A percentile compares a stretch with the other conserved stretches of the same genome.
phyloP scores from a whole-genome alignment of 192 early-diverging fungal species.

The Entomortierella parvispora region DNA sequence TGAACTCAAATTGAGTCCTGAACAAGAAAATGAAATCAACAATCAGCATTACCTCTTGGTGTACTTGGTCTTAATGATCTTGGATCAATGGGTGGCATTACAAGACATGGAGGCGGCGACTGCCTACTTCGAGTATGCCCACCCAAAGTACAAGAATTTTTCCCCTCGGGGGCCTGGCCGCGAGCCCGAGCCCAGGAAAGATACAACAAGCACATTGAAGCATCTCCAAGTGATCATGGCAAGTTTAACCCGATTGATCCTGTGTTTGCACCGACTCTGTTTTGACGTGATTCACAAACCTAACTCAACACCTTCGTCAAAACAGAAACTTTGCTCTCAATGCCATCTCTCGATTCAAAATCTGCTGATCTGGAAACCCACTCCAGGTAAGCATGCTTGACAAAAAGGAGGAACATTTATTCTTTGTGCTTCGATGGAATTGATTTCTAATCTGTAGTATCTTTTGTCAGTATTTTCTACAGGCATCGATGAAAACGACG shows the following conservation, averaged over 20 bases:
- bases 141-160: conserved; percentile 44
- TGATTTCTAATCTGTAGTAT: background rate
- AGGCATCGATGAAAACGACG: conserved; percentile 32
- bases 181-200: conserved; percentile 3
- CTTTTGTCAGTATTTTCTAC: conserved; percentile 29
- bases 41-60: conserved; percentile 45
- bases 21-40: conserved; percentile 33
- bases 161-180: conserved; percentile 33
- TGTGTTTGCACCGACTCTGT: no score
- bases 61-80: conserved; percentile 27
- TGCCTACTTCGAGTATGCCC: conserved; percentile 27
- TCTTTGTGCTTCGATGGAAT: no score
- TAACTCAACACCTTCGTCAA: background rate
- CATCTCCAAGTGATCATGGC: conserved; percentile 37
- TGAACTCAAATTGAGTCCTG: conserved; percentile 18
- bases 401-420: no score
- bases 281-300: background rate
- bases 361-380: conserved; percentile 37
- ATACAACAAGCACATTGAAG: conserved; percentile 3
- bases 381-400: conserved; percentile 15
- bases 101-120: conserved; percentile 32
- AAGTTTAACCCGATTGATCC: background rate
- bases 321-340: conserved; percentile 20
- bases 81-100: conserved; percentile 40
- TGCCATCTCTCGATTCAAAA: conserved; percentile 41